Evolutionary conservation across 768 basidiomycete genomes (phyloP), one percentile per base, ranked within the genome.

Genomic region (Lepiota brunneoincarnata): DNA sequence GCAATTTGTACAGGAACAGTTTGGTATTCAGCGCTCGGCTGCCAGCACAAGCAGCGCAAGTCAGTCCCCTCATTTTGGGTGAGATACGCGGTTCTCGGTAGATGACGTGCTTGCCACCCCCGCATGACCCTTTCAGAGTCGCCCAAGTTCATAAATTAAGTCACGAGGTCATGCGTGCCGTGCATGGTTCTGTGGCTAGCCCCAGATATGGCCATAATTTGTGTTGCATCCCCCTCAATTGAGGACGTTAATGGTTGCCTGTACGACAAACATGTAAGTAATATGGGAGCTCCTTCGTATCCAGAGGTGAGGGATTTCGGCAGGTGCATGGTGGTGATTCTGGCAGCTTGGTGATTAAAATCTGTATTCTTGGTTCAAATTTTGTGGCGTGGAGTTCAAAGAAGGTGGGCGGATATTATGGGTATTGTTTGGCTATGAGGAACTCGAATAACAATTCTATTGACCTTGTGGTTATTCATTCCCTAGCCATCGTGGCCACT

Each of bases 71-170:
- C 15, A 23, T 40, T 6, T 5, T 18, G 10, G 39, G 15, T 18
- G 48, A n/a, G n/a, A 49, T 49, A 49, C 48, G 48, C 39, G 48
- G n/a, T 49, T 40, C 48, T 28, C 48, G 48, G 48, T 36, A 15
- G 15, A 17, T 50, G 49, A 50, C 49, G 38, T 50, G 39, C 14
- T n/a, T 26, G 26, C 21, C 15, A n/a, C n/a, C 31, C 26, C 28
- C 49, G 15, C 49, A 50, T 50, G 49, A 50, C 49, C 39, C n/a
- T 21, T 15, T 18, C 10, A 23, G 17, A 20, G 38, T 28, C 34
- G 31, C 5, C 39, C 49, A 28, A 41, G 12, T 23, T 39, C 23
- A 23, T 21, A 41, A 50, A 31, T 40, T 23, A 31, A 24, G 26
- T 50, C 49, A 50, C 39, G 49, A 41, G 49, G 18, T 50, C 49